Conservation (phyloP, 2,329 filamentous ascomycete species). For the Davidsoniella virescens region DNA sequence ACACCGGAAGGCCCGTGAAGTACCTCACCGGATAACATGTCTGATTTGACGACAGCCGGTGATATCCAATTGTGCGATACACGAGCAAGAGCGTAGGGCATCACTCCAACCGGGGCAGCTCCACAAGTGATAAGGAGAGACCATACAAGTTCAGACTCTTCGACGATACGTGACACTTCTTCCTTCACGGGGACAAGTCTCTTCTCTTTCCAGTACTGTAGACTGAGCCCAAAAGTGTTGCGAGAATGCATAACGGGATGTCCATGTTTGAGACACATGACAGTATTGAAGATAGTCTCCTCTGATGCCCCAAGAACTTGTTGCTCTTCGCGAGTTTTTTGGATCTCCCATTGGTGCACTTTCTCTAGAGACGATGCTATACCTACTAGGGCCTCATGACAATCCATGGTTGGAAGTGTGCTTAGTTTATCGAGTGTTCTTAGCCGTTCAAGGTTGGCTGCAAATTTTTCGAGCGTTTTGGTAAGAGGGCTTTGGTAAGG, state of each 20-base stretch:
- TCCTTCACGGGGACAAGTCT: constrained; percentile 28
- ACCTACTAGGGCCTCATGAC: constrained; percentile 60
- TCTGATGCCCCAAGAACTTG: constrained; percentile 21
- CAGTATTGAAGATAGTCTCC: constrained; percentile 32
- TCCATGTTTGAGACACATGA: constrained; percentile 55
- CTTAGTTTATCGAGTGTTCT: constrained; percentile 58
- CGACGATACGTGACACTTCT: constrained; percentile 23
- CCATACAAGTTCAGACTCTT: constrained; percentile 39
- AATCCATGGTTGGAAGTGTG: constrained; percentile 50
- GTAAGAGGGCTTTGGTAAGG: constrained; percentile 48
- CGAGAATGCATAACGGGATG: constrained; percentile 54
- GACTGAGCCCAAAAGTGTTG: constrained; percentile 47
- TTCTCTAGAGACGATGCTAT: constrained; percentile 53
- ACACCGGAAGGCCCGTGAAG: constrained; percentile 21
- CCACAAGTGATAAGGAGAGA: constrained; percentile 52
- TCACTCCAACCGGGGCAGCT: constrained; percentile 32
- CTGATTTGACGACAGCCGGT: constrained; percentile 43
- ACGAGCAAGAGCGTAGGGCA: constrained; percentile 22
- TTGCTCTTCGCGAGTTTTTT: constrained; percentile 27
- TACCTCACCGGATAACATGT: constrained; percentile 28
- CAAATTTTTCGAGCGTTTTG: constrained; percentile 54
- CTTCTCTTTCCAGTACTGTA: constrained; percentile 64
- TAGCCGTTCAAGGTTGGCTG: constrained; percentile 53
- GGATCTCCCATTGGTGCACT: constrained; percentile 55
- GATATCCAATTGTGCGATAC: constrained; percentile 63